These are phyloP conservation scores for Aureobasidium uvarum DNA, from an alignment of 2,329 filamentous ascomycete genomes.

Conservation along the genomic window DNA sequence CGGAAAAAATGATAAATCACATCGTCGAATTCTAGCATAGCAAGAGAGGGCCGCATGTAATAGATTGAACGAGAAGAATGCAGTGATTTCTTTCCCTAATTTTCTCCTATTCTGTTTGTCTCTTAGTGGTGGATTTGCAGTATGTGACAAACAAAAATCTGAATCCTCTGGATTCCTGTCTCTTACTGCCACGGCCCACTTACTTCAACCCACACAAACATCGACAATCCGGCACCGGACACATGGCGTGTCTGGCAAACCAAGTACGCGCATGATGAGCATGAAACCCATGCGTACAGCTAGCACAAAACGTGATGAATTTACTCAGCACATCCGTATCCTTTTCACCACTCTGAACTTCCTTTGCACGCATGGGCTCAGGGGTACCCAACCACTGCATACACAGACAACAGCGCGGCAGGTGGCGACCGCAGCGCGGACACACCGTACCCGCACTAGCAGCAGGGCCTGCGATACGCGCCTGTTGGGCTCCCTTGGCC, in stretches of 20 bases:
- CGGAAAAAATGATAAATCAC: neutral
- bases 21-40: slow-evolving; percentile 11
- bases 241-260: slow-evolving; percentile 56
- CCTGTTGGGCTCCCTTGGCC: slow-evolving; percentile 31
- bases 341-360: slow-evolving; percentile 34
- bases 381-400: slow-evolving; percentile 60
- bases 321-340: slow-evolving; percentile 51
- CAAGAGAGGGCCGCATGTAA: neutral
- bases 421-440: slow-evolving; percentile 60
- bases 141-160: neutral
- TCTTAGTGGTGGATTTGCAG: neutral
- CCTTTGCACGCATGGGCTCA: slow-evolving; percentile 49
- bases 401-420: slow-evolving; percentile 63
- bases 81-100: neutral
- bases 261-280: slow-evolving; percentile 61
- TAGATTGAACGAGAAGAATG: slow-evolving; percentile 1
- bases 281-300: slow-evolving; percentile 64
- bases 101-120: neutral
- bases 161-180: neutral
- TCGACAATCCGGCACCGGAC: slow-evolving; percentile 56
- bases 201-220: slow-evolving; percentile 50
- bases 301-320: slow-evolving; percentile 61
- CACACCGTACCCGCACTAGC: slow-evolving; percentile 53
- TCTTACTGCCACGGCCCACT: too few relatives aligned
- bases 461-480: slow-evolving; percentile 33